phyloP scores from a whole-genome alignment of 768 basidiomycete species.

The Neoboletus magnificus region DNA sequence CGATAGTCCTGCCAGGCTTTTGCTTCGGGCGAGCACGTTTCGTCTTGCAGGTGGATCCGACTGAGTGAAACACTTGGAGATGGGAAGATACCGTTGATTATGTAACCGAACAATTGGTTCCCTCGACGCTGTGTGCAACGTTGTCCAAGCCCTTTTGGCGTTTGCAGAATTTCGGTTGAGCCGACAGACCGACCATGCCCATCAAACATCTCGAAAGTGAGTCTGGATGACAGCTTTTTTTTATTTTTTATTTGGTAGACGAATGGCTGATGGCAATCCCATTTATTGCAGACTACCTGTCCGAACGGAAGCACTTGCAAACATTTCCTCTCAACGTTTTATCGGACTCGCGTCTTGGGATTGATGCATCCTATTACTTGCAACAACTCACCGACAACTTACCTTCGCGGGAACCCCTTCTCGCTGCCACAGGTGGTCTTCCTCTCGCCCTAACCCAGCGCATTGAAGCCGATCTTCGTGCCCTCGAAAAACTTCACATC shows the following conservation, averaged over 20 bases:
- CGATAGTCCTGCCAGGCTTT: neutral
- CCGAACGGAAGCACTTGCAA: slow-evolving; percentile 85
- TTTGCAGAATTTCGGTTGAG: slow-evolving; percentile 1
- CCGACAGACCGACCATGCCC: slow-evolving; percentile 50
- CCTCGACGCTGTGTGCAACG: slow-evolving; percentile 19
- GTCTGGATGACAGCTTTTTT: slow-evolving; percentile 17
- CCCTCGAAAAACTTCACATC: slow-evolving; percentile 87
- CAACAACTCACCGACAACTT: slow-evolving; percentile 72
- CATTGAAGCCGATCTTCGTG: slow-evolving; percentile 88
- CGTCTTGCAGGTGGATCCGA: neutral
- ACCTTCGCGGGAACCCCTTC: slow-evolving; percentile 80
- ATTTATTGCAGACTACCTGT: slow-evolving; percentile 61
- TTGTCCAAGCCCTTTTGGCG: slow-evolving; percentile 16
- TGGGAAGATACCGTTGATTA: slow-evolving; percentile 22
- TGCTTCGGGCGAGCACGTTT: neutral
- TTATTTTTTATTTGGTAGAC: neutral
- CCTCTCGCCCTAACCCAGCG: slow-evolving; percentile 84
- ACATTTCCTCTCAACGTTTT: slow-evolving; percentile 77
- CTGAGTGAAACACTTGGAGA: neutral
- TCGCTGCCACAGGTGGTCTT: slow-evolving; percentile 92
- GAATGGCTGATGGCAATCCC: neutral
- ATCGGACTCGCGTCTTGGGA: slow-evolving; percentile 90
- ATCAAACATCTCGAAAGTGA: slow-evolving; percentile 82
- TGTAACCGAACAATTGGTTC: slow-evolving; percentile 23
- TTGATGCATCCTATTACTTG: slow-evolving; percentile 93